Evolutionary conservation across 202 grass and related monocot genomes (phyloP), one percentile per base, ranked within the genome.

Genomic region (Brachypodium distachyon): DNA sequence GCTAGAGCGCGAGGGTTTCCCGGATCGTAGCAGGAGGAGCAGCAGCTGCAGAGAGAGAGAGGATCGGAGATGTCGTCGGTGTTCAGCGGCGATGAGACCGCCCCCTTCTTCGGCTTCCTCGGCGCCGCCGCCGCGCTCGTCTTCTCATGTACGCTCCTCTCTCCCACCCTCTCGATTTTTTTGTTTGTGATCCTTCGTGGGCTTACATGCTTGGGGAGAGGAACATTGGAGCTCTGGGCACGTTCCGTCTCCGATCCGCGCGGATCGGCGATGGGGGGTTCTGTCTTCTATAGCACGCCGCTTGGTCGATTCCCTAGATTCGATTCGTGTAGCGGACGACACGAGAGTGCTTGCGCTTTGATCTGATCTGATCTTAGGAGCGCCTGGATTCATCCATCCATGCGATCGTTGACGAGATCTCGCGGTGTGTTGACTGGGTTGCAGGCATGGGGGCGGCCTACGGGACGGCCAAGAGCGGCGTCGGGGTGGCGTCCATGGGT

Each of bases 101-200:
- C 95, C 28, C 95, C 95, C 62, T 98, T 98, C 91, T 98, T 98
- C 82, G 95, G 95, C 57, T 97, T 97, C 85, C 95, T 97, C 54
- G 95, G 95, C 82, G 95, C 95, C 58, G 89, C 95, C 54, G 87
- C 95, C 5, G 95, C 95, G 38, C 95, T 97, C 18, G 83, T 98
- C 47, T 98, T 98, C 89, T 98, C 95, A 27, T 98, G 95, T 97
- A 80, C 69, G 58, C n/a, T n/a, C n/a, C 3, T 12, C 42, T 29
- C 12, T 49, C 28, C 55, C 38, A 56, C 6, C 40, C n/a, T n/a
- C n/a, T n/a, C n/a, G n/a, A n/a, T n/a, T n/a, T n/a, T 46, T 13
- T 56, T 6, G 1, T 43, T 58, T 4, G 7, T 12, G 3, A 39
- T 7, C 22, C 40, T 32, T 76, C 12, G 31, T 18, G 59, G 26